Evolutionary conservation across 352 stramenopile genomes (phyloP).

Genomic region (Phytophthora agathidicida): DNA sequence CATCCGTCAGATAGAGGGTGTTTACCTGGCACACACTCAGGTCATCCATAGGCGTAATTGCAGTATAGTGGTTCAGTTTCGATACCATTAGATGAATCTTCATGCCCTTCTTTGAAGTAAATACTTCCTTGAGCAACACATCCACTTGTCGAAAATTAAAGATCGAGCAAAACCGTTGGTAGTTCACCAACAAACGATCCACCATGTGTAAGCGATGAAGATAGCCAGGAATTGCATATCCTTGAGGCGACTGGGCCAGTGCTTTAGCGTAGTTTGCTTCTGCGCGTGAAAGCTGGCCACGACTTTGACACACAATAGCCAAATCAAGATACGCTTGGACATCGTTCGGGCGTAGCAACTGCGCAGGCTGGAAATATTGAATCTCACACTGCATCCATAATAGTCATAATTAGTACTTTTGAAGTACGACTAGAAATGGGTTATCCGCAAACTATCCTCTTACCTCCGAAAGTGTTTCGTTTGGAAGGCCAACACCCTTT

Average conservation of each 20-base stretch:
- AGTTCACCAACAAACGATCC: constrained; percentile 69
- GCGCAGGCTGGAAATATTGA: constrained; percentile 54
- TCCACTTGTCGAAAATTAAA: constrained; percentile 65
- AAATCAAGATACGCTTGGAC: constrained; percentile 55
- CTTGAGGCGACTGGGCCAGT: constrained; percentile 35
- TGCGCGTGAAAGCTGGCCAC: constrained; percentile 46
- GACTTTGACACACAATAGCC: constrained; percentile 63
- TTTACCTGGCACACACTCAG: constrained; percentile 44
- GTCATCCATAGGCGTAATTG: constrained; percentile 44
- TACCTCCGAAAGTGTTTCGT: constrained; percentile 47
- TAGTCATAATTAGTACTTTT: background rate
- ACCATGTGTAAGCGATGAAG: constrained; percentile 62
- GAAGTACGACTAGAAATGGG: too few relatives aligned
- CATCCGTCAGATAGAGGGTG: constrained; percentile 60
- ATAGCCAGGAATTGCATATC: constrained; percentile 68
- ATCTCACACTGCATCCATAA: constrained; percentile 42
- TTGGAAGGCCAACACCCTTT: constrained; percentile 19
- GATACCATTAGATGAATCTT: constrained; percentile 59
- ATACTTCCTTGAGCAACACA: constrained; percentile 50
- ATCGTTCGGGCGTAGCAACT: constrained; percentile 60
- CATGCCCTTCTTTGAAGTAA: constrained; percentile 58
- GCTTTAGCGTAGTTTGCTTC: constrained; percentile 59
- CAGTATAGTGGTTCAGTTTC: constrained; percentile 62
- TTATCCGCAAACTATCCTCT: constrained; percentile 3
- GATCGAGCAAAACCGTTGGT: constrained; percentile 73